phyloP scores from a whole-genome alignment of 768 basidiomycete genomes.

The Dentipellis fragilis region DNA sequence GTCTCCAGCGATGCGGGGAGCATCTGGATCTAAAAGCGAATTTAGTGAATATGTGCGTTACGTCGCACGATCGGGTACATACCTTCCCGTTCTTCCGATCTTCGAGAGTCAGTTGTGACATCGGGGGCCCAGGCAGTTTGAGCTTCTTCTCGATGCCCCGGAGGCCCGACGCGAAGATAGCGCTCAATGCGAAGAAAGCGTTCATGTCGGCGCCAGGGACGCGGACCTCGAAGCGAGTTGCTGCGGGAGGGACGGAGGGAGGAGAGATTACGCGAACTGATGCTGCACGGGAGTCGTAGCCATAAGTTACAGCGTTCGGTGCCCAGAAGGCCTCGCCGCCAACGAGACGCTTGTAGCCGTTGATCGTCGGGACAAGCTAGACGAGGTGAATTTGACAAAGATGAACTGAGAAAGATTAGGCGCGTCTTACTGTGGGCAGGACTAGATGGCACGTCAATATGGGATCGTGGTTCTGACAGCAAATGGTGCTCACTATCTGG shows the following conservation, averaged over 20 bases:
- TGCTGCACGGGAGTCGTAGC: slow-evolving; percentile 90
- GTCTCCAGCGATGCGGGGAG: slow-evolving; percentile 71
- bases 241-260: slow-evolving; percentile 69
- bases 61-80: slow-evolving; percentile 1
- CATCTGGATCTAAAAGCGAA: slow-evolving; percentile 46
- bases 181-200: slow-evolving; percentile 80
- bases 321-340: slow-evolving; percentile 94
- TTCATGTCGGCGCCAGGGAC: slow-evolving; percentile 98
- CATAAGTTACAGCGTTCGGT: slow-evolving; percentile 87
- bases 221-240: slow-evolving; percentile 87
- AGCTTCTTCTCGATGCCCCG: slow-evolving; percentile 79
- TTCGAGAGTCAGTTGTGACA: slow-evolving; percentile 45
- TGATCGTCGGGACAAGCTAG: slow-evolving; percentile 82
- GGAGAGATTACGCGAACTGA: slow-evolving; percentile 90
- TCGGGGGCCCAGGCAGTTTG: slow-evolving; percentile 58
- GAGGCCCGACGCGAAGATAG: slow-evolving; percentile 80
- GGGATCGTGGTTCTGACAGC: no score
- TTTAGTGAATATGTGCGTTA: slow-evolving; percentile 7
- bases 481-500: slow-evolving; percentile 57
- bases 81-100: slow-evolving; percentile 51
- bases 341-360: slow-evolving; percentile 94
- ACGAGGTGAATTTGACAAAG: neutral
- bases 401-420: neutral
- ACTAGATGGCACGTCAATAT: slow-evolving; percentile 5
- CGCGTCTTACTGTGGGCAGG: slow-evolving; percentile 9